These are phyloP conservation scores for Suhomyces sp. DNA, from an alignment of 805 yeast genomes.

Conservation along the genomic window DNA sequence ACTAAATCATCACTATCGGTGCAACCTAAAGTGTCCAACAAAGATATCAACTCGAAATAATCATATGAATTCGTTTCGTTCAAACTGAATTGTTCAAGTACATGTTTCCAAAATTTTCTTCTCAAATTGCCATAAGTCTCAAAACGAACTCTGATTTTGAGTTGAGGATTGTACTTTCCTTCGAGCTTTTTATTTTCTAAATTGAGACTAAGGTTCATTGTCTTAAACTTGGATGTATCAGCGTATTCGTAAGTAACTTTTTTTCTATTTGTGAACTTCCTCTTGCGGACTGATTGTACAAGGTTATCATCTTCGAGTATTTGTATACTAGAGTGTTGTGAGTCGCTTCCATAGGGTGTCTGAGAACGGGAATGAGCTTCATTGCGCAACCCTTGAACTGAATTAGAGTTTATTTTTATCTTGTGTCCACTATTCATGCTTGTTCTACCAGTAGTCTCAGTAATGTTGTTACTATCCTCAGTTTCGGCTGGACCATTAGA, in stretches of 20 bases:
- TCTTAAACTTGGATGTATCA: conserved; percentile 43
- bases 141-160: conserved; percentile 63
- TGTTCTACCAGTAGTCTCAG: too few relatives aligned
- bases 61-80: conserved; percentile 45
- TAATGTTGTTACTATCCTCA: too few relatives aligned
- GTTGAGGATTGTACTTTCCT: conserved; percentile 47
- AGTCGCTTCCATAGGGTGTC: conserved; percentile 5
- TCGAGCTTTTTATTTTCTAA: conserved; percentile 32
- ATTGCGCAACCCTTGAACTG: too few relatives aligned
- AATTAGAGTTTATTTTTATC: too few relatives aligned
- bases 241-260: conserved; percentile 26
- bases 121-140: conserved; percentile 65
- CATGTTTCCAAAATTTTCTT: conserved; percentile 65
- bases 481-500: too few relatives aligned
- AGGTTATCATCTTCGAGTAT: conserved; percentile 30
- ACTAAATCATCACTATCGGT: conserved; percentile 53
- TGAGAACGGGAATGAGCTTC: neutral
- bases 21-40: conserved; percentile 65
- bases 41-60: conserved; percentile 58
- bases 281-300: conserved; percentile 29
- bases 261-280: conserved; percentile 29
- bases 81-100: conserved; percentile 54
- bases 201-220: conserved; percentile 38
- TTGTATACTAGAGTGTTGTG: conserved; percentile 18
- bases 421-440: too few relatives aligned